Conservation (phyloP, 2,329 filamentous ascomycete species). For the Fusarium sp. region DNA sequence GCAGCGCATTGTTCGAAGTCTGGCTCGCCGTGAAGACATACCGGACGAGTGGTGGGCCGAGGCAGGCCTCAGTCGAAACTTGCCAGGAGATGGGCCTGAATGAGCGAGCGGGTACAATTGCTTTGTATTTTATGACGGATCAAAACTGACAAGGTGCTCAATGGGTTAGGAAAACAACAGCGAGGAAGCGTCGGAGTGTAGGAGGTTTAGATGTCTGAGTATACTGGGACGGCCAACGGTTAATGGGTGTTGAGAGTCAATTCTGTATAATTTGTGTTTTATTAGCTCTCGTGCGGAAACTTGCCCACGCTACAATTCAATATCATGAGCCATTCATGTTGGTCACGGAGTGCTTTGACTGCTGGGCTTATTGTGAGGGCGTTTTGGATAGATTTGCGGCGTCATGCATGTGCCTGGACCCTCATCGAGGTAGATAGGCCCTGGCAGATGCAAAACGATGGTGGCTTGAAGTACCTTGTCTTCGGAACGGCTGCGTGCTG, state of each 20-base stretch:
- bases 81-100: conserved; percentile 47
- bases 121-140: conserved; percentile 13
- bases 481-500: conserved; percentile 31
- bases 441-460: conserved; percentile 9
- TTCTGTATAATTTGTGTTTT: background rate
- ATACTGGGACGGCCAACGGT: background rate
- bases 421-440: conserved; percentile 5
- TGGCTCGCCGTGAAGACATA: conserved; percentile 76
- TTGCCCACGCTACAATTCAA: background rate
- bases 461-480: conserved; percentile 33
- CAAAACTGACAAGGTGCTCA: background rate
- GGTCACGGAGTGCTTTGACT: background rate
- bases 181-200: background rate
- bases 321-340: background rate
- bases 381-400: conserved; percentile 6
- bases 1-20: conserved; percentile 73
- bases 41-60: conserved; percentile 84
- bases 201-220: background rate
- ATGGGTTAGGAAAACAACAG: background rate
- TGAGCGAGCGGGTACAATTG: conserved; percentile 15
- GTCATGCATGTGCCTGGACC: background rate
- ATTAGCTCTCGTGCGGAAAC: background rate
- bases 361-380: background rate
- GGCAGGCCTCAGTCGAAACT: conserved; percentile 69
- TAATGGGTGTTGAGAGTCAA: conserved; percentile 16